Evolutionary conservation across 257 asterid species (phyloP), one percentile per base, ranked within the genome.

Genomic region (Orobanche coerulescens): DNA sequence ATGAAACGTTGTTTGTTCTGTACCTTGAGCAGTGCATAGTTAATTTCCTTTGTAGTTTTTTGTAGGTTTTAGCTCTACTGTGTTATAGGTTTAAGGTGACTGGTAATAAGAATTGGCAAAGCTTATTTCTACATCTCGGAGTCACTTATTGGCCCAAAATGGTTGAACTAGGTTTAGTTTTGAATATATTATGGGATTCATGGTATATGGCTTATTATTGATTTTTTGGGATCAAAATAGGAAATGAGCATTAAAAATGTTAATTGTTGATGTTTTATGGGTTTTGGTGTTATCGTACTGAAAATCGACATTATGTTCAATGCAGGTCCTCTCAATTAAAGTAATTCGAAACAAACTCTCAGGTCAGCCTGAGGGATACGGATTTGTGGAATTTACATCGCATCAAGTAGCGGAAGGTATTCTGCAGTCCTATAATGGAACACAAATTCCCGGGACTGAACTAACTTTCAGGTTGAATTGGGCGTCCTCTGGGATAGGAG

Each of bases 401-500:
- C 96, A 91, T 74, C 79, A 86, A 64, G 89, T 81, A 12, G 95
- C 98, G 4, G 98, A 91, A 77, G 68, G 88, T 75, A 73, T 88
- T 68, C 77, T 91, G 61, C 98, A 88, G 71, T 69, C 94, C 23
- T 91, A 77, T 58, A 89, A 93, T 58, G 97, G 97, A 75, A 62
- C 95, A 9, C 99, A 93, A 79, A 86, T 93, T 61, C 99, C 97
- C 2, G 96, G 94, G 58, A 93, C 99, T 6, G 96, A 93, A 70
- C 68, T 93, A 61, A 93, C 91, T 25, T 93, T 93, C 78, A 82
- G 99, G 81, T 73, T 93, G 78, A 93, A 93, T 69, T 93, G 99
- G 99, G 99, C 97, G 22, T 89, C 97, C 16, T 93, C 90, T 71
- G 99, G 99, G 47, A 70, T 81, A 40, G 96, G 98, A 63, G 98